These are phyloP conservation scores for Lathyrus sativus DNA, from an alignment of 306 rosid species.

Conservation along the genomic window DNA sequence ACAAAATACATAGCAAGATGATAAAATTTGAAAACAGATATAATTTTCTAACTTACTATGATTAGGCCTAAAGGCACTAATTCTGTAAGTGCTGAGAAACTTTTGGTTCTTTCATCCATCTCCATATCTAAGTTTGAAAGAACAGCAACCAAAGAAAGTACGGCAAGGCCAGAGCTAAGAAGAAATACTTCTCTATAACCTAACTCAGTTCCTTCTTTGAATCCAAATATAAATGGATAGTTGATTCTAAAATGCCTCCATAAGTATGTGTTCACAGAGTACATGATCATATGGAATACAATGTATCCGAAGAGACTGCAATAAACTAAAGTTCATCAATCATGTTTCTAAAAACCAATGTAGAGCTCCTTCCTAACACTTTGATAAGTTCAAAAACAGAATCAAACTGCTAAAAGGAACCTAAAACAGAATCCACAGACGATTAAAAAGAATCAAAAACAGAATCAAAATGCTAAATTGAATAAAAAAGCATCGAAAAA, in stretches of 20 bases:
- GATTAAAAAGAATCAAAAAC: too few relatives aligned
- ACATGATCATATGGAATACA: slow-evolving; percentile 40
- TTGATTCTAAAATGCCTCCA: slow-evolving; percentile 79
- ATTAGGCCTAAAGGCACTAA: slow-evolving; percentile 63
- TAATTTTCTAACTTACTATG: slow-evolving; percentile 43
- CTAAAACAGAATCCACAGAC: too few relatives aligned
- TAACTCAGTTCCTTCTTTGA: slow-evolving; percentile 72
- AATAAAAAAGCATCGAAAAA: too few relatives aligned
- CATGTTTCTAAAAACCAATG: neutral
- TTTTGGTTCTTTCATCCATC: slow-evolving; percentile 40
- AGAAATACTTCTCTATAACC: slow-evolving; percentile 57
- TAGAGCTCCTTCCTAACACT: too few relatives aligned
- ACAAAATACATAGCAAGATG: neutral
- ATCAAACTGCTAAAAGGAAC: too few relatives aligned
- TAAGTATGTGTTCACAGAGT: slow-evolving; percentile 48
- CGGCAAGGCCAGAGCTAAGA: slow-evolving; percentile 42
- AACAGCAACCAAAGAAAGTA: slow-evolving; percentile 33
- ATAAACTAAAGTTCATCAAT: slow-evolving; percentile 27
- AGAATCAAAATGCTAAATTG: too few relatives aligned
- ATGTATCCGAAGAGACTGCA: slow-evolving; percentile 75
- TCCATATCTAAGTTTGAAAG: slow-evolving; percentile 48
- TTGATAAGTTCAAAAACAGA: too few relatives aligned
- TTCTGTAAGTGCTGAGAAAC: slow-evolving; percentile 47
- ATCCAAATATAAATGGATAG: slow-evolving; percentile 73
- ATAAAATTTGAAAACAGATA: neutral